Base-by-base conservation (phyloP, 306 rosid species). In the Morella rubra region DNA sequence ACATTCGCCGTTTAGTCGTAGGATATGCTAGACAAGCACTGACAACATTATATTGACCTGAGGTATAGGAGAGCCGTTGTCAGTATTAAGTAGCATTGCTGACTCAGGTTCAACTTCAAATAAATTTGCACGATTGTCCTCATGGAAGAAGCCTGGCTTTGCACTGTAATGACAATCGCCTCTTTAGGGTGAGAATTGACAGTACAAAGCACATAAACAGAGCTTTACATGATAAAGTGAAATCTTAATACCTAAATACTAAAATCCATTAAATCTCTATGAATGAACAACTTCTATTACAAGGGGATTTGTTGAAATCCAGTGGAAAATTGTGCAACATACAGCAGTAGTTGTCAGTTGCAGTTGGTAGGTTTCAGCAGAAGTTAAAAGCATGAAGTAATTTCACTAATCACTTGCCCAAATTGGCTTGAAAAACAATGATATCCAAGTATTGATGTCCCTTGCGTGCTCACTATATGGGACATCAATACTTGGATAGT, bases 101-200 rank as follows among this genome's bases (percentile, higher is more conserved):
- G 97, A 89, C 86, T 89, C 91, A 20, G 84, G 92, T 54, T 90
- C 99, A 74, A 95, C 99, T 86, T 90, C 91, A 82, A 92, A 95
- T 74, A 95, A 80, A 87, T 86, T 92, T 75, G 97, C 96, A 41
- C 90, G 97, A 73, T 90, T 92, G 59, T 91, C 93, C 76, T 95
- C 97, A 14, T 87, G 93, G 85, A 95, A 95, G 86, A 95, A 95
- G 41, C 98, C 88, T 65, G 99, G 99, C 89, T 95, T 92, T 52
- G 98, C 98, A 86, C 99, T 92, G 91, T 74, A 79, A 45, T 69
- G 64, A 84, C 69, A 27, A 72, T 73, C 24, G 42, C 72, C 77
- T 82, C 54, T 72, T 60, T 80, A 59, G 41, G 84, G 83, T 88
- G 64, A 82, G 78, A 49, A 67, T 11, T 6, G 65, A 32, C 69